Conservation (phyloP, 768 basidiomycete genomes). For the Phylloporus rhodoxanthus region DNA sequence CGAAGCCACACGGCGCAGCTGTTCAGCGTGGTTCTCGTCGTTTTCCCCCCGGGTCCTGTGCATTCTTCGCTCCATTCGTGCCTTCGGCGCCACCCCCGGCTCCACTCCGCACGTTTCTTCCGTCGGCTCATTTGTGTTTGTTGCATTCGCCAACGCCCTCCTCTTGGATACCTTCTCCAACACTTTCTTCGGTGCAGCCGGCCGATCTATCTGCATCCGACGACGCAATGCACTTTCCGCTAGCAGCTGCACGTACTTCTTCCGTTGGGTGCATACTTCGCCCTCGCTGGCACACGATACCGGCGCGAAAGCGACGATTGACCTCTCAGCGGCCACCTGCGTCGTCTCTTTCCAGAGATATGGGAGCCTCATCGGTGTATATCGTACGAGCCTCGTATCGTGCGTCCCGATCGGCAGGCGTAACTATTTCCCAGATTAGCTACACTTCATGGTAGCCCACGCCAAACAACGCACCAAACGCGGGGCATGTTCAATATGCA, state of each 20-base stretch:
- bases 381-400: constrained; percentile 16
- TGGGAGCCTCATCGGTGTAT: constrained; percentile 11
- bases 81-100: not conserved
- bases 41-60: constrained; percentile 11
- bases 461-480: constrained; percentile 11
- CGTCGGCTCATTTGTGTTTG: constrained; percentile 1
- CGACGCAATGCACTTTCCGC: constrained; percentile 19
- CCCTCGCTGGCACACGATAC: not conserved
- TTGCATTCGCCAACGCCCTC: constrained; percentile 12
- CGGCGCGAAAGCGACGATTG: not conserved
- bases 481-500: constrained; percentile 10
- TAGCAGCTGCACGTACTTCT: constrained; percentile 18
- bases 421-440: constrained; percentile 4
- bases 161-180: constrained; percentile 4
- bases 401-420: constrained; percentile 7
- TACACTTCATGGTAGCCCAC: not conserved
- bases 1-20: not conserved
- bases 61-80: not conserved
- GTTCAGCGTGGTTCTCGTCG: not conserved
- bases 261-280: constrained; percentile 6
- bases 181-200: not conserved
- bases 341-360: constrained; percentile 15
- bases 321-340: not conserved
- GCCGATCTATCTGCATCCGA: constrained; percentile 9
- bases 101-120: not conserved